A percentile compares a stretch with the other conserved stretches of the same genome.
These are phyloP conservation scores for Choiromyces venosus DNA, from an alignment of 495 filamentous ascomycete species.

Conservation along the genomic window DNA sequence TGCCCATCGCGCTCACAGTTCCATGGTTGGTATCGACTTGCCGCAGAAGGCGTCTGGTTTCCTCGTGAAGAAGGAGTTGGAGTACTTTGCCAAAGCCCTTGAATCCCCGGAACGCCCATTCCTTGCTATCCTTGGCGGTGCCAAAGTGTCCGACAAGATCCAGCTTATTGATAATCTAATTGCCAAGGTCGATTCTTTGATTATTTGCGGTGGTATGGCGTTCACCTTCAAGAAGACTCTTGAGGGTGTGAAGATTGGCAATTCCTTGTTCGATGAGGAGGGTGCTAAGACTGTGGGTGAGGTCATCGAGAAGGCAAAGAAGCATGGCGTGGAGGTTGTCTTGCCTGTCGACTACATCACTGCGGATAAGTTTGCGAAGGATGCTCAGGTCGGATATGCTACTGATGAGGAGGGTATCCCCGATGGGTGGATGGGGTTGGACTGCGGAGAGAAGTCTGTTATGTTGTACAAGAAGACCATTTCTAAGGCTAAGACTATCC, in stretches of 20 bases:
- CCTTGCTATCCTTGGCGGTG: conserved; percentile 95
- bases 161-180: conserved; percentile 98
- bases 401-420: conserved; percentile 87
- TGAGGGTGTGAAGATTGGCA: conserved; percentile 81
- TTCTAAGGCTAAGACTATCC: conserved; percentile 83
- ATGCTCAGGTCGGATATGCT: conserved; percentile 74
- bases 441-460: conserved; percentile 82
- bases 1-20: conserved; percentile 94
- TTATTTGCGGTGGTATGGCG: conserved; percentile 97
- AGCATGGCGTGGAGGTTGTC: conserved; percentile 88
- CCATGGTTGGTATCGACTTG: conserved; percentile 94
- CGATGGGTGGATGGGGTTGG: conserved; percentile 95
- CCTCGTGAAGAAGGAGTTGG: conserved; percentile 99
- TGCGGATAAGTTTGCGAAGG: conserved; percentile 84
- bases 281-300: conserved; percentile 86
- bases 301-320: conserved; percentile 91
- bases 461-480: conserved; percentile 82
- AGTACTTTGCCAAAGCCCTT: conserved; percentile 97
- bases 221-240: conserved; percentile 99
- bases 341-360: conserved; percentile 93
- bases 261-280: conserved; percentile 87
- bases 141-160: conserved; percentile 99
- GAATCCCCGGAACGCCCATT: conserved; percentile 91
- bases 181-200: conserved; percentile 90
- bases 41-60: conserved; percentile 95